Evolutionary conservation across 2,329 filamentous ascomycete genomes (phyloP), one percentile per base, ranked within the genome.

Genomic region (Cytospora piceae): DNA sequence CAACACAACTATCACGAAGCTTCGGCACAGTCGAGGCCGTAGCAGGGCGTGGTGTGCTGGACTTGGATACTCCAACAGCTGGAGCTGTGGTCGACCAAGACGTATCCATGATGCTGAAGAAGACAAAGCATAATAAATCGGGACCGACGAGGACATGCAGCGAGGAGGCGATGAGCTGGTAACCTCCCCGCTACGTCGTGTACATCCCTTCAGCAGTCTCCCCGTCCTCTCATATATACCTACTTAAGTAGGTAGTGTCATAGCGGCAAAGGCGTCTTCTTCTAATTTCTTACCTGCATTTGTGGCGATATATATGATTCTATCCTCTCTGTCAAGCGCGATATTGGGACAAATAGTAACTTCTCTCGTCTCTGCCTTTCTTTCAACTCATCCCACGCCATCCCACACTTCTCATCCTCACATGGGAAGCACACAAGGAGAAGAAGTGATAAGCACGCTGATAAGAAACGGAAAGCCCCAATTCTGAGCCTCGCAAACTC

Each of bases 1-100:
- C 68, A 51, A 75, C 71, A 66, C 76, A 78, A 62, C 74, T 77
- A 60, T 77, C 73, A 53, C 76, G 71, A 22, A 76, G 61, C 55
- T 74, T 75, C 37, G 71, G 39, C 17, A 42, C 37, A 20, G 37
- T 39, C 7, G 37, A 20, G 14, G 37, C 8, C 17, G 37, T 39
- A 39, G 37, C 17, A 39, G 37, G 37, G 37, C 37, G 39, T 42
- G 39, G 20, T 42, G 39, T 20, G 39, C 17, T 42, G 39, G 39
- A n/a, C 39, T 5, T n/a, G 20, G 39, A 6, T 20, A 4, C 20
- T n/a, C 20, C 39, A n/a, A 42, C 39, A 7, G 15, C 17, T 42
- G 34, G 12, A 37, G 11, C 12, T 37, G 34, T 37, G 9, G 34
- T 37, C 14, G 17, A 42, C 17, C 20, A 15, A n/a, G 39, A 8